These are phyloP conservation scores for Sorghum bicolor DNA, from an alignment of 176 grass and related monocot species.

Conservation along the genomic window DNA sequence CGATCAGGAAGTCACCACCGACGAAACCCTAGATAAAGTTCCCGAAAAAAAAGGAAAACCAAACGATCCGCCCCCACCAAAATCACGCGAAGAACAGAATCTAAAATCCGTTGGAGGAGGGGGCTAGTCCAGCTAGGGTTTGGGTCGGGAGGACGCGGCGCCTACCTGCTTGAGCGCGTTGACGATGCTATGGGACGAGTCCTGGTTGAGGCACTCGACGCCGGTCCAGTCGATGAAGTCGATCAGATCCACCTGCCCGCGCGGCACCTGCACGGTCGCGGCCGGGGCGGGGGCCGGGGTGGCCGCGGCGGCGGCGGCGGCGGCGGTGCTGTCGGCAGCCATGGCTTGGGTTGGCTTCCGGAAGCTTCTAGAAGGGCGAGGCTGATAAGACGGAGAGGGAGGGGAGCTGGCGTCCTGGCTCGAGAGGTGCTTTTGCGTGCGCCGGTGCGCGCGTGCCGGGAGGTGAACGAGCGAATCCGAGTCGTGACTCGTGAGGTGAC, in stretches of 20 bases:
- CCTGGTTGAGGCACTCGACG: slow-evolving; percentile 99
- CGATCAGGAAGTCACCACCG: neutral
- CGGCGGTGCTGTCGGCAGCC: slow-evolving; percentile 19
- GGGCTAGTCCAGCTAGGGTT: neutral
- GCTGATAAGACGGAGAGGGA: neutral
- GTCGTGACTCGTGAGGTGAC: neutral
- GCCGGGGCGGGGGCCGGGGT: neutral
- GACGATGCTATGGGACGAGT: slow-evolving; percentile 51
- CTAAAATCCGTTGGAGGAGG: neutral
- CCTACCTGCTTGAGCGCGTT: slow-evolving; percentile 84
- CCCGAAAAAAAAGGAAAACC: neutral
- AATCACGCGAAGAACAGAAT: neutral
- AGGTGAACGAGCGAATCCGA: neutral
- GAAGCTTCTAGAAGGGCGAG: slow-evolving; percentile 43
- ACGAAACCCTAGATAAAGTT: slow-evolving; percentile 31
- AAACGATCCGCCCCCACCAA: neutral
- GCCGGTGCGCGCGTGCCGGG: neutral
- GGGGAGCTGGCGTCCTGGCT: neutral
- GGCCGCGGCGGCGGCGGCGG: slow-evolving; percentile 8
- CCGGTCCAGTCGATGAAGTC: slow-evolving; percentile 97
- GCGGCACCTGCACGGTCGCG: slow-evolving; percentile 25
- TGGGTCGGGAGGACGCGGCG: neutral
- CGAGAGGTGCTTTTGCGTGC: neutral
- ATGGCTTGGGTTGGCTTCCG: slow-evolving; percentile 19
- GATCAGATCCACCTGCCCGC: slow-evolving; percentile 89